phyloP scores from a whole-genome alignment of 1,139 yeast species.

The Debaryomyces udenii region DNA sequence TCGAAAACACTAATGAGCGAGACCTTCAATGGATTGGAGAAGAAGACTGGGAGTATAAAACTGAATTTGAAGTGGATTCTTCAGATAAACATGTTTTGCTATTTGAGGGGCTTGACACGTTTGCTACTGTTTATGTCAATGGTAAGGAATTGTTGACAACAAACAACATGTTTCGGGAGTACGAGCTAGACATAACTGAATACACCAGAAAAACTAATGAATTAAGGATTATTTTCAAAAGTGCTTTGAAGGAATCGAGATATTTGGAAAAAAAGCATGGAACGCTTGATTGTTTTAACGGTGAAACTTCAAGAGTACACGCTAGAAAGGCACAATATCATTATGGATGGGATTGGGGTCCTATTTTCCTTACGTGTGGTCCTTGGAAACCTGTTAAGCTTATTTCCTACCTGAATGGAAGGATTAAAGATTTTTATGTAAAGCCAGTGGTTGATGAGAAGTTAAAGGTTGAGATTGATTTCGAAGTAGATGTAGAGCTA shows the following conservation, averaged over 20 bases:
- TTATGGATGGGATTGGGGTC: constrained; percentile 67
- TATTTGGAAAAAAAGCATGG: constrained; percentile 25
- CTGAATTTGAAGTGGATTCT: constrained; percentile 18
- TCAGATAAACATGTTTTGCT: constrained; percentile 27
- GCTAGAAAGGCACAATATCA: constrained; percentile 58
- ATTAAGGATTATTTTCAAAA: constrained; percentile 25
- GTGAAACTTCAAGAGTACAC: constrained; percentile 43
- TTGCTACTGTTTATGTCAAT: constrained; percentile 41
- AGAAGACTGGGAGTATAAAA: constrained; percentile 42
- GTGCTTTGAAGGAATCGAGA: constrained; percentile 25
- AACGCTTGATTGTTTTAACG: constrained; percentile 34
- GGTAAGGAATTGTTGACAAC: constrained; percentile 31
- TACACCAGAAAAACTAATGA: constrained; percentile 17
- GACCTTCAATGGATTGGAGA: constrained; percentile 52
- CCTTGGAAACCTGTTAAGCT: constrained; percentile 45
- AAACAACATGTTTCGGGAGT: constrained; percentile 42
- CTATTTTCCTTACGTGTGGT: constrained; percentile 49
- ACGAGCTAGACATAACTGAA: constrained; percentile 19
- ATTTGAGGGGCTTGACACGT: constrained; percentile 51
- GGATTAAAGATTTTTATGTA: constrained; percentile 24
- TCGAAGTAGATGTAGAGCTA: constrained; percentile 1
- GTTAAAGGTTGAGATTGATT: constrained; percentile 6
- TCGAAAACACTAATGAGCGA: constrained; percentile 41
- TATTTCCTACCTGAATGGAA: constrained; percentile 23
- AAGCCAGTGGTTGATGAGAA: constrained; percentile 21